Percentiles rank a stretch among this genome's conserved stretches.
phyloP scores from a whole-genome alignment of 768 basidiomycete genomes.

The Auricularia sp. region DNA sequence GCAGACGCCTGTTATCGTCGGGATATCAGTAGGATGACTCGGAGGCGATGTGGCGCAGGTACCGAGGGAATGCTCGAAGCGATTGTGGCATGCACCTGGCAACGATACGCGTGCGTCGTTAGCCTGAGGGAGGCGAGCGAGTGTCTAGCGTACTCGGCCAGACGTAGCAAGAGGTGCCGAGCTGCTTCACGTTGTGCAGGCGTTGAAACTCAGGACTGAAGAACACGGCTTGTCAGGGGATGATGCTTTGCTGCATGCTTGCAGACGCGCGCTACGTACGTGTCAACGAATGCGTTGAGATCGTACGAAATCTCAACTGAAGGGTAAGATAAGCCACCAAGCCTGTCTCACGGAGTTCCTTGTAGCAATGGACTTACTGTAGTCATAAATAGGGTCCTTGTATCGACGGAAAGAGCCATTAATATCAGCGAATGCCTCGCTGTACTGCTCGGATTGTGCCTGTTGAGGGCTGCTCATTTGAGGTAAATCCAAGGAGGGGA shows the following conservation, averaged over 20 bases:
- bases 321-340: no score
- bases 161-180: conserved; percentile 66
- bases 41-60: conserved; percentile 11
- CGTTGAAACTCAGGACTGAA: conserved; percentile 67
- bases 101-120: conserved; percentile 6
- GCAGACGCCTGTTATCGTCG: conserved; percentile 49
- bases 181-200: conserved; percentile 66
- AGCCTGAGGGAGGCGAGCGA: neutral
- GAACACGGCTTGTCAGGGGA: neutral
- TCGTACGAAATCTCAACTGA: neutral
- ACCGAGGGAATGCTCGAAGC: conserved; percentile 83
- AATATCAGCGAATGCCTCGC: no score
- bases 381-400: no score
- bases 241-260: neutral
- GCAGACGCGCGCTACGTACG: neutral
- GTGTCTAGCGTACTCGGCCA: conserved; percentile 35
- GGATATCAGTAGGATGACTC: neutral
- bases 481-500: no score
- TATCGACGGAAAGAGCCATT: no score
- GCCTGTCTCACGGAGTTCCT: no score
- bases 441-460: no score
- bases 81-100: conserved; percentile 62
- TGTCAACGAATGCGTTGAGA: neutral
- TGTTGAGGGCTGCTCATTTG: no score
- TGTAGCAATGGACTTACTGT: no score